Conservation (phyloP, 192 early-diverging fungal species). For the Coemansia sp. region DNA sequence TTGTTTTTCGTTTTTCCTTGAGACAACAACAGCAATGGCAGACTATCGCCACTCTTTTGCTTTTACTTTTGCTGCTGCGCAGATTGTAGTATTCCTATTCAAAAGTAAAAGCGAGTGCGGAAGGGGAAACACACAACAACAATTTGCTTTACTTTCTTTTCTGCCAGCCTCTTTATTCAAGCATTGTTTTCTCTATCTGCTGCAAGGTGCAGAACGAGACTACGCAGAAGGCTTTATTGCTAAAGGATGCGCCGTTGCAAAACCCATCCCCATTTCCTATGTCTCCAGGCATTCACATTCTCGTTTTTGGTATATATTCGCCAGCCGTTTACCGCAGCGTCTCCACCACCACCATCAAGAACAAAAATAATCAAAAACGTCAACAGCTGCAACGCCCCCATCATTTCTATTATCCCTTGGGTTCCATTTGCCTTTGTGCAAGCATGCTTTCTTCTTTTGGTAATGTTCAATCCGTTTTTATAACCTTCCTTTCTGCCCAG, state of each 20-base stretch:
- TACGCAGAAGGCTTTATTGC: neutral
- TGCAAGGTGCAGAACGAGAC: neutral
- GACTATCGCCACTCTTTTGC: neutral
- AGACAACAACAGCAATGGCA: neutral
- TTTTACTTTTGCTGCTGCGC: too few species aligned
- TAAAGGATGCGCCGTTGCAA: neutral
- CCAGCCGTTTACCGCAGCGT: neutral
- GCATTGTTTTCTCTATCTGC: neutral
- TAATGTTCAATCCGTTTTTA: neutral
- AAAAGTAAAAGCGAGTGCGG: neutral
- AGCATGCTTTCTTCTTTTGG: conserved; percentile 1
- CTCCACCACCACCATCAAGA: neutral
- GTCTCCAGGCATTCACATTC: neutral
- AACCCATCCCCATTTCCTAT: neutral
- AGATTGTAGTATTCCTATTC: too few species aligned
- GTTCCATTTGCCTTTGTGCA: neutral
- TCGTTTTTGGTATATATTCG: neutral
- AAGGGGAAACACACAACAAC: neutral
- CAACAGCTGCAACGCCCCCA: neutral
- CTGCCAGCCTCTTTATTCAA: conserved; percentile 1
- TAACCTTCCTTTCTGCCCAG: neutral
- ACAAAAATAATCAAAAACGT: too few species aligned
- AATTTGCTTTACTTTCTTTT: neutral
- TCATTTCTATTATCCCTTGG: neutral
- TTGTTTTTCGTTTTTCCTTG: neutral